Evolutionary conservation across 805 yeast genomes (phyloP), one percentile per base, ranked within the genome.

Genomic region (Cyberlindnera americana): DNA sequence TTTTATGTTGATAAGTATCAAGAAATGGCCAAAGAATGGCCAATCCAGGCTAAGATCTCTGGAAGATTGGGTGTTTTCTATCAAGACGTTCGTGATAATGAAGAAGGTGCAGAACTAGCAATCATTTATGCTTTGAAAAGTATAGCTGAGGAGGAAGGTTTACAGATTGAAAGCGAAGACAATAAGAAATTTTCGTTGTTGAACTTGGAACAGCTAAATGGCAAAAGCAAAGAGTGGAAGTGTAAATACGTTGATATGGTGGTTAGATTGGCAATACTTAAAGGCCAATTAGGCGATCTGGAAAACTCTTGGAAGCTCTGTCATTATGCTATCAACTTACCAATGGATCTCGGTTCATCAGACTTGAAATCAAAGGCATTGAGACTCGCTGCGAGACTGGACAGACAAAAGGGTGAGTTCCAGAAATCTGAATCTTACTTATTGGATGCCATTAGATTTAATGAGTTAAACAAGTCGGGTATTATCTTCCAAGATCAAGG

Each of bases 211-310:
- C 44, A 53, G 19, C 35, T 64, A 14, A 43, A 52, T 9, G 43
- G 47, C 38, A 58, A 52, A 34, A 47, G 48, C 33, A 56, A 59
- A 19, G 58, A 53, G 33, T 61, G 64, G 47, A 60, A 64, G 42
- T 24, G 53, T 4, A 44, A 51, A 0, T 69, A 67, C 41, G 37
- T 69, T 13, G 73, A 72, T 49, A 47, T 71, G 10, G 47, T 70
- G 5, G 37, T 66, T 7, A 56, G 75, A 47, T 59, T 61, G 46
- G 70, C 72, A 0, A 31, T 68, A 19, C 59, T 68, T 1, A 53
- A 64, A 37, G 52, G 47, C 4, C 54, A 54, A 19, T 16, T 37
- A 5, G 60, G 59, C 1, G 56, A 63, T 23, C 15, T 52, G 1
- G 53, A 52, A 5, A 51, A 53, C 5, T 52, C 60, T 12, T 47